A percentile compares a stretch with the other conserved stretches of the same genome.
Conservation (phyloP, 2,329 filamentous ascomycete genomes). For the Botrytis fragariae region DNA sequence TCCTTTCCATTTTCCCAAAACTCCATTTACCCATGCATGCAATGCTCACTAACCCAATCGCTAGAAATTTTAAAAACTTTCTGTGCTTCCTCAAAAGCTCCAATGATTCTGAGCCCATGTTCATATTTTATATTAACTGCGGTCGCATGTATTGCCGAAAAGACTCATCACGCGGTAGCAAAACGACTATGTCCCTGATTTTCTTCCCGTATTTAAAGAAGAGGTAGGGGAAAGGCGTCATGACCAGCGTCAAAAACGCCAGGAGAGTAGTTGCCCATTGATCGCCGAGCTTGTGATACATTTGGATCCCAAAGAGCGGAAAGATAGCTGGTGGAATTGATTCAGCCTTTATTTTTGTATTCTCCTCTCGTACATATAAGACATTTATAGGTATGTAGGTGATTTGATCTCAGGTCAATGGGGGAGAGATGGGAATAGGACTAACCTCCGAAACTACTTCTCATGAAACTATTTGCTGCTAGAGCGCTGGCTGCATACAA, state of each 20-base stretch:
- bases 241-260: conserved; percentile 58
- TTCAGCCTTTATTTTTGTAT: conserved; percentile 26
- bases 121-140: conserved; percentile 15
- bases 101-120: conserved; percentile 8
- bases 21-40: neutral
- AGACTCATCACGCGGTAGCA: conserved; percentile 39
- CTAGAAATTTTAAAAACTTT: neutral
- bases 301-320: conserved; percentile 69
- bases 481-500: conserved; percentile 73
- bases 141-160: conserved; percentile 6
- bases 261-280: conserved; percentile 66
- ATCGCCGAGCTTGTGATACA: conserved; percentile 68
- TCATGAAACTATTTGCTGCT: conserved; percentile 78
- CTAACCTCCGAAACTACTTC: conserved; percentile 66
- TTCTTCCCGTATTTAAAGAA: conserved; percentile 61
- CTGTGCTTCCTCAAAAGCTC: neutral
- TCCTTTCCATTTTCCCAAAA: neutral
- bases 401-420: neutral
- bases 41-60: neutral
- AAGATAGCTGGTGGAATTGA: conserved; percentile 58
- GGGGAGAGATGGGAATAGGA: conserved; percentile 7
- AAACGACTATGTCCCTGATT: conserved; percentile 55
- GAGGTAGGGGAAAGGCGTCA: conserved; percentile 63
- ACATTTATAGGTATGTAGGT: neutral
- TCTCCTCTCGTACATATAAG: conserved; percentile 7